These are phyloP conservation scores for Penicillium sp. DNA, from an alignment of 2,329 filamentous ascomycete species.

Conservation along the genomic window DNA sequence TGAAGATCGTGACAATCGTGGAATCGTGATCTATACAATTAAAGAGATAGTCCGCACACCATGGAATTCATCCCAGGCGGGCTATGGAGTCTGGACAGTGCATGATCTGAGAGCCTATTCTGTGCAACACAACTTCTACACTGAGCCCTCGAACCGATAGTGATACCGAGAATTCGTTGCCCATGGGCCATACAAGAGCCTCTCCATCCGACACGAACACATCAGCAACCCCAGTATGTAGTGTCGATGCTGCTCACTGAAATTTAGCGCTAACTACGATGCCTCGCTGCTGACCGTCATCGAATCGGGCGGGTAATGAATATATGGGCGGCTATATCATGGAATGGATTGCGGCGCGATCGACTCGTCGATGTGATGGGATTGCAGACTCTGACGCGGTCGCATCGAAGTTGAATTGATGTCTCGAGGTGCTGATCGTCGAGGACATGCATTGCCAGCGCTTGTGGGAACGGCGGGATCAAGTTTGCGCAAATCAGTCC, in stretches of 20 bases:
- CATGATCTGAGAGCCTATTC: no score
- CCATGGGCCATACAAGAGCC: no score
- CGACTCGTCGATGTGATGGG: background rate
- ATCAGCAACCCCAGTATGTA: no score
- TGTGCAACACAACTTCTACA: background rate
- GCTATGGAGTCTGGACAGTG: no score
- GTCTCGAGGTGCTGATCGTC: background rate
- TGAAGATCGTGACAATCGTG: no score
- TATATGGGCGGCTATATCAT: background rate
- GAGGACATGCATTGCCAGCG: background rate
- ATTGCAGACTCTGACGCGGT: background rate
- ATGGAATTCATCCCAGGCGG: no score
- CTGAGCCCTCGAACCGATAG: background rate
- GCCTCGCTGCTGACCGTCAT: constrained; percentile 12
- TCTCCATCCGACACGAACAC: no score
- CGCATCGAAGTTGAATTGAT: background rate
- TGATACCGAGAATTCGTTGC: background rate
- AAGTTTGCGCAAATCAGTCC: background rate
- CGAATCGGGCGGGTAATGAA: background rate
- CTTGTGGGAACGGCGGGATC: background rate
- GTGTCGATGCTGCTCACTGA: background rate
- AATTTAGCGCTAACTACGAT: constrained; percentile 5
- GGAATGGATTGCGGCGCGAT: background rate
- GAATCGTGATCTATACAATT: no score
- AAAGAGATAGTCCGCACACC: no score